A percentile compares a stretch with the other conserved stretches of the same genome.
These are phyloP conservation scores for Neospora caninum DNA, from an alignment of 169 alveolate genomes.

Conservation along the genomic window DNA sequence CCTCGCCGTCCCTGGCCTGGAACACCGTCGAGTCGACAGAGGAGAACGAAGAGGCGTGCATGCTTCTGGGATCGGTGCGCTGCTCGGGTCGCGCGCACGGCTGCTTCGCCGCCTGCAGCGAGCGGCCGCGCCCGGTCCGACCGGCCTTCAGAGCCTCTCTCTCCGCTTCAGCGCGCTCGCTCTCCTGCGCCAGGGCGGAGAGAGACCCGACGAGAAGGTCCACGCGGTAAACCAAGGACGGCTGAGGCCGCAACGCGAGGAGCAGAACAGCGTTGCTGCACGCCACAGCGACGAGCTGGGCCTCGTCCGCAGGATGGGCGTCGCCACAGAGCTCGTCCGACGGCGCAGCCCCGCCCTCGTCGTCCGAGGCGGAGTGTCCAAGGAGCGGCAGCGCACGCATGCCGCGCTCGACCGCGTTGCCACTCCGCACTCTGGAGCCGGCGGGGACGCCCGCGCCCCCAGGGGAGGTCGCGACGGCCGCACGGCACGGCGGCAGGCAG, in stretches of 20 bases:
- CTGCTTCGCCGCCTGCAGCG: not conserved
- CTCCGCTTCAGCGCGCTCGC: not conserved
- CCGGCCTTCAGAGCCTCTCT: not conserved
- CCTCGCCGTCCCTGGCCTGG: not conserved
- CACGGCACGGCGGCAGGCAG: not conserved
- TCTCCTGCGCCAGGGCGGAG: not conserved
- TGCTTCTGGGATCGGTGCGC: not conserved
- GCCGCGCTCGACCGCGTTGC: not conserved
- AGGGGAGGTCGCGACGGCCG: not conserved
- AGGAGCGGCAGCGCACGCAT: not conserved
- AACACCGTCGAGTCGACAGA: not conserved
- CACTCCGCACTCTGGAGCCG: not conserved
- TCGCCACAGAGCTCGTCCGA: not conserved
- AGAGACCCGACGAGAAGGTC: conserved; percentile 9
- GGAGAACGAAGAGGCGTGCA: not conserved
- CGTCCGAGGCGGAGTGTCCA: not conserved
- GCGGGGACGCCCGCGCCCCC: not conserved
- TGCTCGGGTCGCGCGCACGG: not conserved
- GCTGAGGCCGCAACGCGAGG: not conserved
- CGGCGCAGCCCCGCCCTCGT: not conserved
- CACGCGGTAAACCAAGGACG: not conserved
- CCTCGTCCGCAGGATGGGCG: conserved; percentile 1
- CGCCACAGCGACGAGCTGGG: not conserved
- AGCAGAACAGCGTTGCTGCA: conserved; percentile 16
- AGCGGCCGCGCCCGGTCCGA: not conserved